Evolutionary conservation across 1,139 yeast genomes (phyloP).

Genomic region (Kodamaea sp.): DNA sequence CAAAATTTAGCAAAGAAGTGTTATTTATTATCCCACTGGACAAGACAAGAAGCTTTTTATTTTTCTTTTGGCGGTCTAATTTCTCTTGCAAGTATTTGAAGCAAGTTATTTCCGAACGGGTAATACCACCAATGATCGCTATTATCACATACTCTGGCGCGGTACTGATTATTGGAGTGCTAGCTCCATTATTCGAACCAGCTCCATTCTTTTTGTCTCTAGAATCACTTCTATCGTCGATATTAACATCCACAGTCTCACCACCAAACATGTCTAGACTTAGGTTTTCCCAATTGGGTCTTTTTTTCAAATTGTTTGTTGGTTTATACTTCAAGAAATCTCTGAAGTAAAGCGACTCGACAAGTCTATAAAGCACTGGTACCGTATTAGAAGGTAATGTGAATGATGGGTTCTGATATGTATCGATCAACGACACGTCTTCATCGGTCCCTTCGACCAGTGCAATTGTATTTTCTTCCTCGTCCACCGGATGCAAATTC

Average conservation of each 20-base stretch:
- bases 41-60: constrained; percentile 50
- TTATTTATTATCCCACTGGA: constrained; percentile 53
- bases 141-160: constrained; percentile 47
- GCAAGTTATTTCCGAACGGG: constrained; percentile 73
- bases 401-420: constrained; percentile 49
- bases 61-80: constrained; percentile 28
- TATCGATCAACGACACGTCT: constrained; percentile 17
- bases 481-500: constrained; percentile 40
- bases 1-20: constrained; percentile 3
- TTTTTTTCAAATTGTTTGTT: constrained; percentile 35
- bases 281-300: constrained; percentile 49
- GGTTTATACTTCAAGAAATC: constrained; percentile 48
- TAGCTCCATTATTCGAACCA: neutral
- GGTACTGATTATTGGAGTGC: neutral
- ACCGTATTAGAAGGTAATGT: constrained; percentile 55
- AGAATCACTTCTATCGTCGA: constrained; percentile 33
- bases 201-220: constrained; percentile 17
- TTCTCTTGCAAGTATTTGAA: constrained; percentile 54
- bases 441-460: constrained; percentile 13
- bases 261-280: constrained; percentile 44
- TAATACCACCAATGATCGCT: constrained; percentile 71
- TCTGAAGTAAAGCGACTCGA: constrained; percentile 53
- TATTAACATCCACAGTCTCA: constrained; percentile 34
- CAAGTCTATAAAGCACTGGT: constrained; percentile 48
- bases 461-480: constrained; percentile 16